Evolutionary conservation across 2,329 filamentous ascomycete genomes (phyloP), one percentile per base, ranked within the genome.

Genomic region (Botrytis aclada): DNA sequence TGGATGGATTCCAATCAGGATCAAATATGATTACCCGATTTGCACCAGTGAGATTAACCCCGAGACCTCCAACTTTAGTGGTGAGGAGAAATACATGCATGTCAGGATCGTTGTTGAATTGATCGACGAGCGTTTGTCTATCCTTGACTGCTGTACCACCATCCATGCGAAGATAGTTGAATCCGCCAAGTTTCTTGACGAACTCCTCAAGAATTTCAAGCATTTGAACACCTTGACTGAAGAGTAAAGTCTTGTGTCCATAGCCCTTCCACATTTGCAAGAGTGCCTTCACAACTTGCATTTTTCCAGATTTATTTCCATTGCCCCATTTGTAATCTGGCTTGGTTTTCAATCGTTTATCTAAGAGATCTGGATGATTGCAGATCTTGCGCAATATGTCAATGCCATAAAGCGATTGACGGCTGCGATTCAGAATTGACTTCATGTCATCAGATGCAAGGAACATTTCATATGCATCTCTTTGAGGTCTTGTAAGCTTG

Each of bases 1-100:
- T 98, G 0, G 95, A 98, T 2, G 95, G 96, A 79, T 98, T 98
- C 96, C 96, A 99, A 81, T 99, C 96, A 0, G 96, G 97, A 79
- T 99, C 97, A 80, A 96, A 99, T 71, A 99, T 98, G 80, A 99
- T 97, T 76, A 99, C 95, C 47, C 96, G 90, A 80, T 97, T 93
- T 8, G 96, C 96, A 12, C 96, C 96, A 0, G 96, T 99, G 34
- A 99, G 85, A 77, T 99, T 99, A 64, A 97, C 92, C 9, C 96
- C 96, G 22, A 99, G 85, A 0, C 96, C 96, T 63, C 96, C 96
- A 29, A 98, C 97, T 80, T 97, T 97, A 0, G 97, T 99, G 0
- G 96, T 98, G 71, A 99, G 87, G 2, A 99, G 85, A 79, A 99
- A 99, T 0, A 99, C 89, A 78, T 98, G 90, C 9, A 98, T 84